A percentile compares a stretch with the other conserved stretches of the same genome.
These are phyloP conservation scores for Corylus avellana DNA, from an alignment of 306 rosid genomes.

Conservation along the genomic window DNA sequence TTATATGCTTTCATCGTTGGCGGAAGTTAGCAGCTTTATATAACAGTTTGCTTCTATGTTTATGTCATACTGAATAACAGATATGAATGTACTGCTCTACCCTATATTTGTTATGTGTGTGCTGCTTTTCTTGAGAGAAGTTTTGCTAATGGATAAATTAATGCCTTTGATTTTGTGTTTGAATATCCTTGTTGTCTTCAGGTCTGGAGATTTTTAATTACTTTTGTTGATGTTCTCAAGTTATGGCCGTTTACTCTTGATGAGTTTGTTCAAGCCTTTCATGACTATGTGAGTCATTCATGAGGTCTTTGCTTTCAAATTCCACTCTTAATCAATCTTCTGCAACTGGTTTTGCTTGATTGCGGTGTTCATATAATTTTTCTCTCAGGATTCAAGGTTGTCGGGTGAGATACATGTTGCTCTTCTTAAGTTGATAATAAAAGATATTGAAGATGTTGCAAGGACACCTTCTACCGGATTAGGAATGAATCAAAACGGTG, in stretches of 20 bases:
- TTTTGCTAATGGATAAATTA: slow-evolving; percentile 10
- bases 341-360: slow-evolving; percentile 6
- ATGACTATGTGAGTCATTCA: slow-evolving; percentile 77
- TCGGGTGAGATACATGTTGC: slow-evolving; percentile 91
- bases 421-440: slow-evolving; percentile 77
- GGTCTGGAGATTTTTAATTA: slow-evolving; percentile 96
- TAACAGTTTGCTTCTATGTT: not conserved
- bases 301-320: slow-evolving; percentile 26
- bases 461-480: slow-evolving; percentile 89
- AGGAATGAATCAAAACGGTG: slow-evolving; percentile 83
- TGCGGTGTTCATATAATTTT: slow-evolving; percentile 25
- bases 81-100: slow-evolving; percentile 8
- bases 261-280: slow-evolving; percentile 93
- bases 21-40: not conserved
- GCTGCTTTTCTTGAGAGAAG: not conserved
- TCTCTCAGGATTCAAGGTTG: slow-evolving; percentile 92
- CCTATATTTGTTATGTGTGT: not conserved
- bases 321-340: slow-evolving; percentile 9
- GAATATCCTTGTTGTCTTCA: slow-evolving; percentile 39
- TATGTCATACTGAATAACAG: not conserved
- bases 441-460: slow-evolving; percentile 99
- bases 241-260: slow-evolving; percentile 97
- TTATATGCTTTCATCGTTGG: not conserved
- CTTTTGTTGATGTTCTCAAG: slow-evolving; percentile 90
- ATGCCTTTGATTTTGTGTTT: slow-evolving; percentile 26